Conservation (phyloP, 1,139 yeast species). For the Candida labiduridarum region DNA sequence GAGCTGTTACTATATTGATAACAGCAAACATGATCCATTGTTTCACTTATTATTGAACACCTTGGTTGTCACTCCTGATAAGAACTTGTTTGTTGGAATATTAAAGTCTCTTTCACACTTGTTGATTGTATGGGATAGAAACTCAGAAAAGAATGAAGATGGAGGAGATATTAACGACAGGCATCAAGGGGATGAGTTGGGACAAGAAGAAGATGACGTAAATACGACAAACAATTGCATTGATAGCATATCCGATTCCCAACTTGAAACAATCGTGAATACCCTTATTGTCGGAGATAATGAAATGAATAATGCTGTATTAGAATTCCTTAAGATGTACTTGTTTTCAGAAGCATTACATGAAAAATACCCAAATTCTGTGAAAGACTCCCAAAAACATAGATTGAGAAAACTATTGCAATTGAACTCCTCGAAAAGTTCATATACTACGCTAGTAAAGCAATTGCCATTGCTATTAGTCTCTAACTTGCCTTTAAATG, state of each 20-base stretch:
- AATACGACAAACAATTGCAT: conserved; percentile 42
- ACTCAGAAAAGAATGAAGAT: conserved; percentile 11
- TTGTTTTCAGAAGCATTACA: conserved; percentile 43
- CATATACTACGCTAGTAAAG: conserved; percentile 53
- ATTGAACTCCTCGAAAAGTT: conserved; percentile 29
- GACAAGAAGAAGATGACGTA: conserved; percentile 19
- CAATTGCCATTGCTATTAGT: conserved; percentile 66
- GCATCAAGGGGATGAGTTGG: conserved; percentile 26
- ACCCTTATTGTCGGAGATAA: conserved; percentile 40
- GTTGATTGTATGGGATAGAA: conserved; percentile 34
- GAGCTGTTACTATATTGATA: conserved; percentile 80
- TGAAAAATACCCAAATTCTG: conserved; percentile 30
- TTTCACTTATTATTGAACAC: conserved; percentile 54
- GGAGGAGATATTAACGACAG: conserved; percentile 38
- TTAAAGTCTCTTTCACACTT: conserved; percentile 49
- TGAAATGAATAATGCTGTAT: conserved; percentile 35
- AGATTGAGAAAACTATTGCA: conserved; percentile 39
- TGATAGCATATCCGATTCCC: conserved; percentile 37
- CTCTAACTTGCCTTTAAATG: conserved; percentile 26
- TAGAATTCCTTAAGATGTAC: conserved; percentile 43
- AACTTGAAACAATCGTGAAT: conserved; percentile 35
- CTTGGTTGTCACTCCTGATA: conserved; percentile 53
- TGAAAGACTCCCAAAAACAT: conserved; percentile 34
- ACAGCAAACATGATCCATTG: conserved; percentile 61
- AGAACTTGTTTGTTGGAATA: conserved; percentile 49